phyloP scores from a whole-genome alignment of 2,329 filamentous ascomycete species.

The Cadophora sp. region DNA sequence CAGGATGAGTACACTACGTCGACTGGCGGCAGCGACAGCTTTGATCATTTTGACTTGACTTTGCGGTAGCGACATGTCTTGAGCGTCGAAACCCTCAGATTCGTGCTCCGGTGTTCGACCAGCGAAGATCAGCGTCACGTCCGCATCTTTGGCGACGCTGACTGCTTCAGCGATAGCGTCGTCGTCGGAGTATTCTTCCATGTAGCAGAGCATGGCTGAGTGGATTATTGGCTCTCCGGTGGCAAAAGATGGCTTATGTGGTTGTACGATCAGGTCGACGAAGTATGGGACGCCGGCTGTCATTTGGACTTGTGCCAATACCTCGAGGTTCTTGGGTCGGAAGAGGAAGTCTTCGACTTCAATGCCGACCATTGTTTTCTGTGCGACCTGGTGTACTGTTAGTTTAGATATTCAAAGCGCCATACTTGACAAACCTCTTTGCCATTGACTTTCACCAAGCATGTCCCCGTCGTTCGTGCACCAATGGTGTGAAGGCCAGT shows the following conservation, averaged over 20 bases:
- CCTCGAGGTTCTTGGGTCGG: slow-evolving; percentile 27
- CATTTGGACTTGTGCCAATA: background rate
- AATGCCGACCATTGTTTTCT: background rate
- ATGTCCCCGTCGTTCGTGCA: background rate
- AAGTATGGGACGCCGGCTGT: slow-evolving; percentile 12
- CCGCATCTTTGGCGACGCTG: slow-evolving; percentile 16
- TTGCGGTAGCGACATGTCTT: slow-evolving; percentile 19
- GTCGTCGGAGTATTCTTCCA: slow-evolving; percentile 25
- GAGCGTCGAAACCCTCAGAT: slow-evolving; percentile 18
- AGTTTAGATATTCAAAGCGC: background rate
- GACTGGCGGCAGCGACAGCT: slow-evolving; percentile 28
- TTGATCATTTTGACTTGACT: slow-evolving; percentile 33
- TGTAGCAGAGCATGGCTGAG: slow-evolving; percentile 24
- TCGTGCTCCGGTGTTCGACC: slow-evolving; percentile 16
- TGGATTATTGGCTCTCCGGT: slow-evolving; percentile 25
- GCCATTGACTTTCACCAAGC: background rate
- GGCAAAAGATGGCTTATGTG: slow-evolving; percentile 4
- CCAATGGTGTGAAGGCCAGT: slow-evolving; percentile 5
- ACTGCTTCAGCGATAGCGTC: slow-evolving; percentile 28
- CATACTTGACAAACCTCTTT: background rate
- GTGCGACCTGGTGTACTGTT: background rate
- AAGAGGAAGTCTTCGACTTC: slow-evolving; percentile 36
- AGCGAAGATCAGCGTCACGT: slow-evolving; percentile 33
- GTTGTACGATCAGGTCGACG: slow-evolving; percentile 5
- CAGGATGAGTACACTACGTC: slow-evolving; percentile 28